Percentiles rank a stretch among this genome's conserved stretches.
Conservation (phyloP, 2,329 filamentous ascomycete genomes). For the Clarireedia homoeocarpa region DNA sequence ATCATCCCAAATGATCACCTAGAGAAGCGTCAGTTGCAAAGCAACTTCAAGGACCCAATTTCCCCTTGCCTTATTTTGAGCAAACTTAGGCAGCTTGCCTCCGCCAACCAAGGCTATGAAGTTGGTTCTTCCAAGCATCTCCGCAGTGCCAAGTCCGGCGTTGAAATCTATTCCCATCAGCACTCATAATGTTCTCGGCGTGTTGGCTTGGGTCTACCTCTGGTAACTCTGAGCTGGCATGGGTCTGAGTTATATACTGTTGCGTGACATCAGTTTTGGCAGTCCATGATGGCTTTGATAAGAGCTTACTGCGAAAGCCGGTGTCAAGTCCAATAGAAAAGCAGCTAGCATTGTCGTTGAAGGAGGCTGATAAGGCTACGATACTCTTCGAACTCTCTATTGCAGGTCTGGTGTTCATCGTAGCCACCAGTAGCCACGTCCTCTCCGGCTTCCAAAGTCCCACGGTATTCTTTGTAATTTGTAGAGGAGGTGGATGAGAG, state of each 20-base stretch:
- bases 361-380: slow-evolving; percentile 72
- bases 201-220: slow-evolving; percentile 35
- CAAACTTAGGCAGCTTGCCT: slow-evolving; percentile 75
- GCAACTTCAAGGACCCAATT: neutral
- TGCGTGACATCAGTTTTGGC: slow-evolving; percentile 11
- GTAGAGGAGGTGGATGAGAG: too few species aligned
- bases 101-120: slow-evolving; percentile 87
- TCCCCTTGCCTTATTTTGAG: slow-evolving; percentile 67
- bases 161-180: slow-evolving; percentile 55
- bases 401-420: slow-evolving; percentile 84
- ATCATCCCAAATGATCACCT: slow-evolving; percentile 90
- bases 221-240: slow-evolving; percentile 59
- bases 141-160: slow-evolving; percentile 71
- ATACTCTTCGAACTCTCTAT: slow-evolving; percentile 72
- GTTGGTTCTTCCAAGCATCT: slow-evolving; percentile 82
- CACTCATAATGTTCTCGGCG: neutral
- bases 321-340: slow-evolving; percentile 83
- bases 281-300: neutral
- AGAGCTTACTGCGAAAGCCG: slow-evolving; percentile 68
- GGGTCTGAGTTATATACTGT: slow-evolving; percentile 66
- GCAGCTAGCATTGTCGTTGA: slow-evolving; percentile 77
- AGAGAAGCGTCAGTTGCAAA: neutral
- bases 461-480: too few species aligned
- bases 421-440: too few species aligned
- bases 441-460: too few species aligned